These are phyloP conservation scores for Plasmodium reichenowi DNA, from an alignment of 169 alveolate genomes.

Conservation along the genomic window DNA sequence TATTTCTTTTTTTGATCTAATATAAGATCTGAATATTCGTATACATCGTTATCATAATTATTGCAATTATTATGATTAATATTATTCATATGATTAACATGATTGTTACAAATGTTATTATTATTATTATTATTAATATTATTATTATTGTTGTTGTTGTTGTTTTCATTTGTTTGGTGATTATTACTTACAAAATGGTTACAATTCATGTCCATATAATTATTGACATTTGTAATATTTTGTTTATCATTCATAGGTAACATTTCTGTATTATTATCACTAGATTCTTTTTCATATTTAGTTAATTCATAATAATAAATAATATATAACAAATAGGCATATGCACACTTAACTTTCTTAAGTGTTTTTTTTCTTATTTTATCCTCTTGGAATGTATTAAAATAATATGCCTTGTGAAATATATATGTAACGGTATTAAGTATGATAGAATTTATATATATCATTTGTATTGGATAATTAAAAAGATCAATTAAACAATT, in stretches of 20 bases:
- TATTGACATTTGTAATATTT: background rate
- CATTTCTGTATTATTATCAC: background rate
- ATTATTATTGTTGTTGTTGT: background rate
- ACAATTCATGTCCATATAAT: background rate
- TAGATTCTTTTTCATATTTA: background rate
- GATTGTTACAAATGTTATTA: background rate
- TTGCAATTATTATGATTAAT: background rate
- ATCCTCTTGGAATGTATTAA: conserved; percentile 22
- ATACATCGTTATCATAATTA: background rate
- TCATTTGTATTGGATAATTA: conserved; percentile 53
- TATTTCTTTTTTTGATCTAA: too few species aligned
- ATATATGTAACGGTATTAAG: conserved; percentile 50
- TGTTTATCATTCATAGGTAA: background rate
- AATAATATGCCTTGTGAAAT: conserved; percentile 54
- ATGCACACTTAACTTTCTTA: conserved; percentile 42
- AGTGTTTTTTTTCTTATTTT: conserved; percentile 28
- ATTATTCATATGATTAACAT: background rate
- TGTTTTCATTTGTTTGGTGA: background rate
- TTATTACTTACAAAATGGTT: too few species aligned
- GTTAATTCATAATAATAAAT: conserved; percentile 35
- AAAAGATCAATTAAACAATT: conserved; percentile 49
- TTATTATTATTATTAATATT: background rate
- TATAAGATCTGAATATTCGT: background rate
- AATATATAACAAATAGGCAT: conserved; percentile 43
- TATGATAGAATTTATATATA: conserved; percentile 52